A percentile compares a stretch with the other conserved stretches of the same genome.
Conservation (phyloP, 139 green algal species). For the Raphidocelis subcapitata region DNA sequence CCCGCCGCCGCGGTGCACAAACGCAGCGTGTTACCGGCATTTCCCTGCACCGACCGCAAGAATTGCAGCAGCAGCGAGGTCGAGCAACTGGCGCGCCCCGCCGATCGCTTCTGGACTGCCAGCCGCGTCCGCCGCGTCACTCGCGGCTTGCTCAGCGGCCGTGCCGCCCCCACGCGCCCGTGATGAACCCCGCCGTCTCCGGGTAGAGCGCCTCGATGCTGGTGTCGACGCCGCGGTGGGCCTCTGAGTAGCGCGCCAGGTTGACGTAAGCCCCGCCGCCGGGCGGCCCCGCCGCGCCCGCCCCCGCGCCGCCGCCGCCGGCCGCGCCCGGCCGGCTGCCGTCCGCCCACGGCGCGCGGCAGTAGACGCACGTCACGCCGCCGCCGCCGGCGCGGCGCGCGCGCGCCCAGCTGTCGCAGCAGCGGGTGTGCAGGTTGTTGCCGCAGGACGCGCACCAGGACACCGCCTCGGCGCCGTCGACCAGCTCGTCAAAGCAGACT, state of each 20-base stretch:
- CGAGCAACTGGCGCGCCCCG: no score
- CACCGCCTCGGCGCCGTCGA: conserved; percentile 27
- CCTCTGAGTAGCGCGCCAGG: conserved; percentile 28
- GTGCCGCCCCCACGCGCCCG: conserved; percentile 2
- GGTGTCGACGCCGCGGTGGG: not conserved
- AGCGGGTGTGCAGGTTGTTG: conserved; percentile 59
- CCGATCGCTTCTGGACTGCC: no score
- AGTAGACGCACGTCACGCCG: conserved; percentile 46
- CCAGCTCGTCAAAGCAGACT: conserved; percentile 51
- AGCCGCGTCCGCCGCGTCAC: not conserved
- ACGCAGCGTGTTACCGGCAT: no score
- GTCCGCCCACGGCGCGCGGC: conserved; percentile 39
- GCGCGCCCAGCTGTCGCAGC: conserved; percentile 41
- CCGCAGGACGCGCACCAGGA: conserved; percentile 47
- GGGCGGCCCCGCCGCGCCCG: not conserved
- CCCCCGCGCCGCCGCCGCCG: not conserved
- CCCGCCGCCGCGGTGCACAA: no score
- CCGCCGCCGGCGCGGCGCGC: conserved; percentile 13
- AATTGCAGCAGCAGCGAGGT: no score
- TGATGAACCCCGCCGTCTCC: conserved; percentile 14
- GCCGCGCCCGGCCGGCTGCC: not conserved
- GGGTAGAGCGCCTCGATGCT: conserved; percentile 35
- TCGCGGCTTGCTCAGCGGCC: not conserved
- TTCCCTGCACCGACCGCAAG: no score
- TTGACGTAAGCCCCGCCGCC: conserved; percentile 29